Base-by-base conservation (phyloP, 768 basidiomycete species). In the Termitomyces sp. region DNA sequence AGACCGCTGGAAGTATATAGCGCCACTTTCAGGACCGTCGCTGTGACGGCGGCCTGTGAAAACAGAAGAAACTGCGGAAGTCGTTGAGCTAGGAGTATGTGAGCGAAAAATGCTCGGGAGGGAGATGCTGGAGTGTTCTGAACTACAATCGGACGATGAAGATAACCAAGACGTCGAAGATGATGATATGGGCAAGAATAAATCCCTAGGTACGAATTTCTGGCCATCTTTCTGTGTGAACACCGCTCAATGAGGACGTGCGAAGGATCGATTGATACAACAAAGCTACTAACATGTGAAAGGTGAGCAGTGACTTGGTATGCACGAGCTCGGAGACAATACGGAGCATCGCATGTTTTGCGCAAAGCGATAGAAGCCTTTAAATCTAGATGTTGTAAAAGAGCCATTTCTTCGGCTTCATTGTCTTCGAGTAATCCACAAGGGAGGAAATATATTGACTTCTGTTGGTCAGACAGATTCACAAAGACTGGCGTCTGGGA, bases 261-360 rank as follows among this genome's bases (percentile, higher is more conserved):
- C 30, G 7, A n/a, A n/a, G 6, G 3, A 53, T 41, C 18, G n/a
- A 1, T n/a, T 1, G 3, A 1, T 20, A n/a, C 20, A 41, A 41
- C 2, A 13, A 53, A 6, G 9, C 6, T 13, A 54, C 39, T 42
- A 8, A 54, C 59, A 36, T 39, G 27, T 15, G 54, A 36, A 37
- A 51, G 42, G 8, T 11, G 13, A 57, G 34, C 49, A 24, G 20
- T 30, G 34, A 53, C 27, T 24, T 51, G 20, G 27, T 52, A 53
- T 12, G 60, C 55, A 20, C 44, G 51, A 37, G 48, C 44, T 52
- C 47, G 42, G n/a, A 61, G 55, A 31, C 60, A 61, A 33, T 22
- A 12, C 27, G 20, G 24, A 18, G 60, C 60, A 15, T 34, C n/a
- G 46, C 60, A 61, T 53, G 55, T 18, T 22, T 37, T 27, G 37